phyloP scores from a whole-genome alignment of 129 eudicot species.

The Helianthus tuberosus region DNA sequence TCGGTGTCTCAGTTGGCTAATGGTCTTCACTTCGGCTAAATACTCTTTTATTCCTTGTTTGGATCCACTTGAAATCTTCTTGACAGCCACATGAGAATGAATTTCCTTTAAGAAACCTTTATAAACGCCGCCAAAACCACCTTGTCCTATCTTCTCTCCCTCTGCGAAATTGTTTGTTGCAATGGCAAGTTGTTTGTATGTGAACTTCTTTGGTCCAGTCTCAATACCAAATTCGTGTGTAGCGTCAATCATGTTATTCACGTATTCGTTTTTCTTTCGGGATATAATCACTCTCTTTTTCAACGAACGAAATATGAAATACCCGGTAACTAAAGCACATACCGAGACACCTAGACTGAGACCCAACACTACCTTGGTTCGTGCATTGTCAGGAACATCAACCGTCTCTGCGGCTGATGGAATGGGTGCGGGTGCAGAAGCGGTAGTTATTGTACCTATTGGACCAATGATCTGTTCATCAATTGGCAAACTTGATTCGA shows the following conservation, averaged over 20 bases:
- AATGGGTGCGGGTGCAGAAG: neutral
- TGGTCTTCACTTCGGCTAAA: constrained; percentile 48
- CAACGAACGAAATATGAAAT: constrained; percentile 14
- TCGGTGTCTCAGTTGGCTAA: constrained; percentile 46
- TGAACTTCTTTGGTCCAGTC: constrained; percentile 40
- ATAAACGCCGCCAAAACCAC: constrained; percentile 26
- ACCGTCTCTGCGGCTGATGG: constrained; percentile 15
- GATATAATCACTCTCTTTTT: constrained; percentile 13
- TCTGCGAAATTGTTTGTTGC: constrained; percentile 47
- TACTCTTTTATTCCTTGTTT: constrained; percentile 50
- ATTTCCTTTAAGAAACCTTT: constrained; percentile 18
- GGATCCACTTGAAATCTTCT: constrained; percentile 39
- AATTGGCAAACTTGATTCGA: constrained; percentile 18
- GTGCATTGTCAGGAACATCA: neutral
- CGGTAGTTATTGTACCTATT: neutral
- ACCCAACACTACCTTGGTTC: constrained; percentile 4
- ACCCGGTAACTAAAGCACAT: constrained; percentile 12
- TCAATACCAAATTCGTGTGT: constrained; percentile 30
- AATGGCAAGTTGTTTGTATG: constrained; percentile 33
- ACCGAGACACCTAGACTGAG: constrained; percentile 5
- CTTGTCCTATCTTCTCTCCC: constrained; percentile 47
- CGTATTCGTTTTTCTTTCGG: neutral
- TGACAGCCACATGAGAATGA: constrained; percentile 26
- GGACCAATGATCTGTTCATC: constrained; percentile 16
- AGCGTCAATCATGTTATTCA: neutral